A percentile compares a stretch with the other conserved stretches of the same genome.
phyloP scores from a whole-genome alignment of 306 rosid genomes.

The Cercis canadensis region DNA sequence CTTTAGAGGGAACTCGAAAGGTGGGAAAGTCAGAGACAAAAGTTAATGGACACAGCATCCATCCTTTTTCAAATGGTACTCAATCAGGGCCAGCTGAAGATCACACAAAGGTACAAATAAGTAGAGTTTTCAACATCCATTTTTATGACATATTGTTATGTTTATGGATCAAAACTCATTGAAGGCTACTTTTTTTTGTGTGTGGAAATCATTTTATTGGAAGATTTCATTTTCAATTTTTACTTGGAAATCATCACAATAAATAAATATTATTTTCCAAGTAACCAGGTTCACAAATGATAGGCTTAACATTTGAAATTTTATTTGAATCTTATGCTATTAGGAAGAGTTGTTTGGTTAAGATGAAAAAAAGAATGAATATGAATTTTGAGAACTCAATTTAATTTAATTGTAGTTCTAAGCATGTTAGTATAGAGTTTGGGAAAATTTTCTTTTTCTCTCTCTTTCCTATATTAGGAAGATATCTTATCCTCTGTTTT shows the following conservation, averaged over 20 bases:
- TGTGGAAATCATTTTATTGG: neutral
- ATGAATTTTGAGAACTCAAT: no score
- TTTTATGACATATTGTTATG: conserved; percentile 9
- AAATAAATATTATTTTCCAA: neutral
- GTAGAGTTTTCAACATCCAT: conserved; percentile 10
- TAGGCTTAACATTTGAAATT: neutral
- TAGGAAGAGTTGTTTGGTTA: neutral
- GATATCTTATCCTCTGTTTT: no score
- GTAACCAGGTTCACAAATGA: neutral
- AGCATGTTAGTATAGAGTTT: no score
- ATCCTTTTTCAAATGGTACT: conserved; percentile 46
- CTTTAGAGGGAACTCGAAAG: conserved; percentile 52
- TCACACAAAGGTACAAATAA: conserved; percentile 54
- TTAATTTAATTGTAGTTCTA: no score
- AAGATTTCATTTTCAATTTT: neutral
- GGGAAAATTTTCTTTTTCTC: no score
- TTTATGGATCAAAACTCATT: conserved; percentile 9
- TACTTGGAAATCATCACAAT: neutral
- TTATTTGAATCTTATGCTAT: neutral
- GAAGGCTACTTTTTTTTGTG: neutral
- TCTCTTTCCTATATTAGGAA: no score
- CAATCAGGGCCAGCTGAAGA: conserved; percentile 49
- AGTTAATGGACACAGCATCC: conserved; percentile 48
- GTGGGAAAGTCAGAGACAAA: conserved; percentile 51
- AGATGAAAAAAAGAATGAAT: no score